A percentile compares a stretch with the other conserved stretches of the same genome.
These are phyloP conservation scores for Tulasnella sp. DNA, from an alignment of 768 basidiomycete genomes.

Conservation along the genomic window DNA sequence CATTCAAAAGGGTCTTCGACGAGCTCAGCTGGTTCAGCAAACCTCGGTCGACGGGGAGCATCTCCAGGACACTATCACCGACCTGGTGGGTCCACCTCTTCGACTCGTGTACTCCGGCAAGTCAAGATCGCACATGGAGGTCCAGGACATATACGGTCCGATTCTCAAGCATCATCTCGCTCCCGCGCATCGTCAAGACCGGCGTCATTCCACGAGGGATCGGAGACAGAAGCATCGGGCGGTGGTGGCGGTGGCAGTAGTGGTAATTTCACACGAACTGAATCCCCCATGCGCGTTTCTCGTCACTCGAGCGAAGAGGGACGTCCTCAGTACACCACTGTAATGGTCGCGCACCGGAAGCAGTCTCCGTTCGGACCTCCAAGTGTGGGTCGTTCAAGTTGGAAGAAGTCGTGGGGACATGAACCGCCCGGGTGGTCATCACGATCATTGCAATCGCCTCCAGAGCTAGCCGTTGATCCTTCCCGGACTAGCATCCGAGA, in stretches of 20 bases:
- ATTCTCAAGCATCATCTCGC: conserved; percentile 70
- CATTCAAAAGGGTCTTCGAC: conserved; percentile 69
- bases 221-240: conserved; percentile 51
- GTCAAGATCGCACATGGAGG: conserved; percentile 36
- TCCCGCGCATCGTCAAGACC: conserved; percentile 69
- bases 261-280: conserved; percentile 33
- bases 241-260: too few relatives aligned
- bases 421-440: conserved; percentile 81
- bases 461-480: conserved; percentile 64
- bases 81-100: conserved; percentile 68
- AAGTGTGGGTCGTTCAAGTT: conserved; percentile 46
- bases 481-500: conserved; percentile 46
- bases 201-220: conserved; percentile 65
- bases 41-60: conserved; percentile 43
- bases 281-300: conserved; percentile 23
- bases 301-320: conserved; percentile 8
- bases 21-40: conserved; percentile 59
- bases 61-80: conserved; percentile 63
- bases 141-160: conserved; percentile 54
- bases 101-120: conserved; percentile 69
- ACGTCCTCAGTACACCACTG: conserved; percentile 30
- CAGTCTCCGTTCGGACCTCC: conserved; percentile 43
- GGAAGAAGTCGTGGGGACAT: conserved; percentile 84
- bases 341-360: conserved; percentile 76
- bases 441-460: conserved; percentile 47